A percentile compares a stretch with the other conserved stretches of the same genome.
Conservation (phyloP, 202 grass and related monocot genomes). For the Carex arenaria region DNA sequence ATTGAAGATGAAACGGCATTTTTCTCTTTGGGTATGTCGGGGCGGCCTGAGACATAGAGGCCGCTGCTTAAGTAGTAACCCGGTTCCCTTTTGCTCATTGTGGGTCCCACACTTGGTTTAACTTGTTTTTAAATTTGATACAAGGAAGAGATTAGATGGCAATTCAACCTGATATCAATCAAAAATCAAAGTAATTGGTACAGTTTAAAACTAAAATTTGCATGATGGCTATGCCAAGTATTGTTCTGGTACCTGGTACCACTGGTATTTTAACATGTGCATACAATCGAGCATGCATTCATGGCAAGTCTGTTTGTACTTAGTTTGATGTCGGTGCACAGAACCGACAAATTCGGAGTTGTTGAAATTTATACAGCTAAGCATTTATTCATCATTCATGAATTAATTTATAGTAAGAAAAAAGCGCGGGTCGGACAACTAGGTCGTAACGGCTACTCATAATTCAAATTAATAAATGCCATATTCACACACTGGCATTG, state of each 20-base stretch:
- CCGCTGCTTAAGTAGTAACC: conserved; percentile 22
- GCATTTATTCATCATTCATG: neutral
- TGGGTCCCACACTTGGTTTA: neutral
- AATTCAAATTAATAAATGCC: conserved; percentile 2
- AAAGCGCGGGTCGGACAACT: neutral
- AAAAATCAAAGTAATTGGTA: neutral
- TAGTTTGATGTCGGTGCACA: neutral
- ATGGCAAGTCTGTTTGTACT: neutral
- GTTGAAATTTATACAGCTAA: neutral
- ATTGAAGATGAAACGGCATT: neutral
- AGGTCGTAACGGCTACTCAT: neutral
- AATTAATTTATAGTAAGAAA: neutral
- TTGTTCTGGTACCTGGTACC: neutral
- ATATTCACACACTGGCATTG: neutral
- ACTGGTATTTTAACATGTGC: neutral
- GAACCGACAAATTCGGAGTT: neutral
- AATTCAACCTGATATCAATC: neutral
- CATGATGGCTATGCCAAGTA: neutral
- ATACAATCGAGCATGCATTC: neutral
- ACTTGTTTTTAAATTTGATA: neutral
- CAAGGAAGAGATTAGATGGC: neutral
- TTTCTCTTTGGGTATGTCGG: conserved; percentile 18
- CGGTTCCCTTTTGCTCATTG: conserved; percentile 10
- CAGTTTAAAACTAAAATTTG: neutral
- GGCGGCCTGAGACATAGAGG: conserved; percentile 24